These are phyloP conservation scores for Santalum album DNA, from an alignment of 164 flowering plant species.

Conservation along the genomic window DNA sequence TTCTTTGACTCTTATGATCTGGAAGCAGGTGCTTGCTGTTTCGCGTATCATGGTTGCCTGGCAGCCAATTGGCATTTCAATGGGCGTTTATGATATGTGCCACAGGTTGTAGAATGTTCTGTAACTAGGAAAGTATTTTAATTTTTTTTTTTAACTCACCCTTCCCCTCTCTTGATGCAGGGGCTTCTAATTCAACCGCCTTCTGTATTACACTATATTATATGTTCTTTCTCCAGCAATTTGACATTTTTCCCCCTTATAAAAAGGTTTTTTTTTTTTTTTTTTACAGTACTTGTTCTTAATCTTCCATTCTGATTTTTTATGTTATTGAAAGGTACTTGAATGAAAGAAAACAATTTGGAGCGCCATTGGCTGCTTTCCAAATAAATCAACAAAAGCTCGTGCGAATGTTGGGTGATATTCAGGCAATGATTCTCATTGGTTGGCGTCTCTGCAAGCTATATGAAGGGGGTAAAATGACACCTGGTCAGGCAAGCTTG, in stretches of 20 bases:
- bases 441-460: conserved; percentile 98
- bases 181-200: no score
- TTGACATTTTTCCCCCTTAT: no score
- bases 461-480: conserved; percentile 84
- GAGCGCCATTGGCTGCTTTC: conserved; percentile 89
- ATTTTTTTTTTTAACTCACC: no score
- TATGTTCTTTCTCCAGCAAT: no score
- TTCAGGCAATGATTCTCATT: conserved; percentile 84
- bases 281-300: background rate
- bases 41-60: conserved; percentile 98
- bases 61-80: conserved; percentile 93
- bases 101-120: conserved; percentile 65
- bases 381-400: conserved; percentile 92
- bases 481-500: conserved; percentile 90
- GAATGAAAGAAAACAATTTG: conserved; percentile 94
- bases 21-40: conserved; percentile 78
- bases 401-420: conserved; percentile 78
- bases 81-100: conserved; percentile 97
- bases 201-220: no score
- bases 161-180: no score
- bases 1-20: background rate
- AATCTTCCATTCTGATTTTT: background rate
- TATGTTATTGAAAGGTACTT: conserved; percentile 42
- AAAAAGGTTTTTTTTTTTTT: no score
- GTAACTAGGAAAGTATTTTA: no score